A percentile compares a stretch with the other conserved stretches of the same genome.
These are phyloP conservation scores for Penicillium turbatum DNA, from an alignment of 495 filamentous ascomycete genomes.

Conservation along the genomic window DNA sequence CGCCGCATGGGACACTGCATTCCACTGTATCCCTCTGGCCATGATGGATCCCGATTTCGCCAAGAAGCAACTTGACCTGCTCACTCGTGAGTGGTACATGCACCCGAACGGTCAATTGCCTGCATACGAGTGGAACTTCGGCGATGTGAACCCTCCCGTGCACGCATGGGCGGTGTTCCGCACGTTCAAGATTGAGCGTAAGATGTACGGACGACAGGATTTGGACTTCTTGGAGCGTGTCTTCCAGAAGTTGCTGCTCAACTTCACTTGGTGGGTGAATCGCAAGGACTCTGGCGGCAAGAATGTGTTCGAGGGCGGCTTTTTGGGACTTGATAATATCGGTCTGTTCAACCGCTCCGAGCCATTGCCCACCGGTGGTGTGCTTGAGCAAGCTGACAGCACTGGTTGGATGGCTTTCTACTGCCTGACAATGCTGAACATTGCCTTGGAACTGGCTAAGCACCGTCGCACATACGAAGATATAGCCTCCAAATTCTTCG, in stretches of 20 bases:
- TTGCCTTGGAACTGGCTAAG: constrained; percentile 89
- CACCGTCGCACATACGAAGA: constrained; percentile 96
- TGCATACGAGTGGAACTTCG: constrained; percentile 96
- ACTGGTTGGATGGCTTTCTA: constrained; percentile 99
- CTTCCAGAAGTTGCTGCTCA: constrained; percentile 91
- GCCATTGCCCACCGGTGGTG: constrained; percentile 86
- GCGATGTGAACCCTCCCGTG: constrained; percentile 93
- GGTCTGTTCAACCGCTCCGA: constrained; percentile 98
- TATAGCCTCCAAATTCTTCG: constrained; percentile 97
- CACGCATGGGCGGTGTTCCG: constrained; percentile 95
- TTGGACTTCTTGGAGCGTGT: constrained; percentile 93
- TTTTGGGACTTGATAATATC: constrained; percentile 96
- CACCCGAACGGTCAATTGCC: constrained; percentile 94
- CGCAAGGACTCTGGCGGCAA: constrained; percentile 91
- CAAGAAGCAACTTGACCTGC: constrained; percentile 93
- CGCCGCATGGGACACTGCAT: constrained; percentile 94
- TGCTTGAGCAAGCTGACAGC: constrained; percentile 92
- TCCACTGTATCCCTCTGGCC: constrained; percentile 90
- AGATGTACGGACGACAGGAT: constrained; percentile 92
- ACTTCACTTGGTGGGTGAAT: constrained; percentile 99
- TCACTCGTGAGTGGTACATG: constrained; percentile 98
- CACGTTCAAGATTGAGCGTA: constrained; percentile 95
- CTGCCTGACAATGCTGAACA: constrained; percentile 92
- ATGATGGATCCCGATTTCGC: constrained; percentile 98
- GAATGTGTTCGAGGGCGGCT: constrained; percentile 95